Evolutionary conservation across 345 rosid genomes (phyloP).

Genomic region (Geranium rotundifolium): DNA sequence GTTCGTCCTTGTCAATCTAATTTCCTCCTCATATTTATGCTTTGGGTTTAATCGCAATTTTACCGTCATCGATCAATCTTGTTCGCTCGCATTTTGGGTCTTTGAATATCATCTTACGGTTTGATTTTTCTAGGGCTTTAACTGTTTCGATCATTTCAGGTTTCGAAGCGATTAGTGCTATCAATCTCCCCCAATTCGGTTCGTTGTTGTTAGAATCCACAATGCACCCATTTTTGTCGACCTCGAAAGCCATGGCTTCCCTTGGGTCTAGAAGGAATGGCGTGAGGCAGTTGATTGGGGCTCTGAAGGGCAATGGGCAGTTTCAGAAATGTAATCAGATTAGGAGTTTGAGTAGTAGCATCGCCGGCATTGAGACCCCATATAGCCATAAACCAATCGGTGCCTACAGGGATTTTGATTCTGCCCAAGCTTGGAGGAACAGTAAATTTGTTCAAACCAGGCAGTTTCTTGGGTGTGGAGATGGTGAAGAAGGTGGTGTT

Average conservation of each 20-base stretch:
- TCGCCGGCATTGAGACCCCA: conserved; percentile 25
- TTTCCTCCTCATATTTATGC: background rate
- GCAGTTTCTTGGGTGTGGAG: conserved; percentile 83
- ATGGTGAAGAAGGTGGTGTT: conserved; percentile 76
- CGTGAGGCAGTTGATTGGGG: conserved; percentile 16
- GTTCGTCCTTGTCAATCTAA: background rate
- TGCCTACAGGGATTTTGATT: conserved; percentile 13
- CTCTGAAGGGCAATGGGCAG: conserved; percentile 12
- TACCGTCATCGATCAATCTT: background rate
- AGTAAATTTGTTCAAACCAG: conserved; percentile 34
- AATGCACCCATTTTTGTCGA: conserved; percentile 57
- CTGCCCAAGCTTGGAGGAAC: conserved; percentile 4
- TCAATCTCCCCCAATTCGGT: background rate
- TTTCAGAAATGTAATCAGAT: conserved; percentile 17
- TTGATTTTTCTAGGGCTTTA: too few relatives aligned
- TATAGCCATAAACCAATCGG: conserved; percentile 10
- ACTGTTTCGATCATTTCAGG: background rate
- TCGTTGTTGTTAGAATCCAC: conserved; percentile 1
- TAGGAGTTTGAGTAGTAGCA: conserved; percentile 31
- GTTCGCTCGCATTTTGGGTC: background rate
- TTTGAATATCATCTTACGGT: background rate
- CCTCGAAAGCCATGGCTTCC: conserved; percentile 33
- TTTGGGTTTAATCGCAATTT: background rate
- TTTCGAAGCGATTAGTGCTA: background rate
- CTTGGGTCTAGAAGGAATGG: conserved; percentile 27